Conservation (phyloP, 2,329 filamentous ascomycete genomes). For the Elsinoe batatas region DNA sequence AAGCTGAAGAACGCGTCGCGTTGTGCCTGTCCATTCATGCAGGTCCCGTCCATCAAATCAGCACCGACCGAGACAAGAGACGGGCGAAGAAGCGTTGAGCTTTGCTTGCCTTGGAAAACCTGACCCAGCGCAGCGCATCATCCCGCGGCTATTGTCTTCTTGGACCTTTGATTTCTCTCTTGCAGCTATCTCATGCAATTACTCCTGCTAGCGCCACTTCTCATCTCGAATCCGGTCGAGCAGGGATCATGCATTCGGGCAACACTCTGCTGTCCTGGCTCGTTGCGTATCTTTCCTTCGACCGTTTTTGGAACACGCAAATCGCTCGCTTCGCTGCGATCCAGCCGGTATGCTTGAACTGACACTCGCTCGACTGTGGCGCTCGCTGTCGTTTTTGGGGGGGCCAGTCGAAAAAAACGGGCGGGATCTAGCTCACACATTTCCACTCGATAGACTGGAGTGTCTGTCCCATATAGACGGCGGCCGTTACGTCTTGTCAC, state of each 20-base stretch:
- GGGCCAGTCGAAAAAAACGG: neutral
- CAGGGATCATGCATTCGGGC: constrained; percentile 3
- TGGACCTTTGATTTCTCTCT: neutral
- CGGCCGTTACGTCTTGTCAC: constrained; percentile 12
- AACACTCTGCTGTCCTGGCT: neutral
- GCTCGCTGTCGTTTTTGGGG: constrained; percentile 10
- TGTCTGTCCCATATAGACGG: constrained; percentile 13
- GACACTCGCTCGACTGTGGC: neutral
- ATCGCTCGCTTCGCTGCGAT: constrained; percentile 7
- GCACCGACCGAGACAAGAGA: constrained; percentile 5
- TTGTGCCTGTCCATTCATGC: neutral
- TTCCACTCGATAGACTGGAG: constrained; percentile 7
- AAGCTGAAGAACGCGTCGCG: neutral
- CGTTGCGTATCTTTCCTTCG: neutral
- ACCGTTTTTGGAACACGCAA: constrained; percentile 8
- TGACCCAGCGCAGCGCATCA: neutral
- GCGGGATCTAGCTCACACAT: constrained; percentile 12
- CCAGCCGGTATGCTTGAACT: constrained; percentile 1
- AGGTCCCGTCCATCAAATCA: neutral
- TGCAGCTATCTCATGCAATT: constrained; percentile 7
- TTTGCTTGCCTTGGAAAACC: neutral
- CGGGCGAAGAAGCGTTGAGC: constrained; percentile 5
- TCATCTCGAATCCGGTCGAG: neutral
- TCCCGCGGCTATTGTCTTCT: constrained; percentile 11
- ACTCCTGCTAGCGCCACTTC: neutral